A percentile compares a stretch with the other conserved stretches of the same genome.
phyloP scores from a whole-genome alignment of 371 early-diverging fungal genomes.

The Funneliformis caledonium region DNA sequence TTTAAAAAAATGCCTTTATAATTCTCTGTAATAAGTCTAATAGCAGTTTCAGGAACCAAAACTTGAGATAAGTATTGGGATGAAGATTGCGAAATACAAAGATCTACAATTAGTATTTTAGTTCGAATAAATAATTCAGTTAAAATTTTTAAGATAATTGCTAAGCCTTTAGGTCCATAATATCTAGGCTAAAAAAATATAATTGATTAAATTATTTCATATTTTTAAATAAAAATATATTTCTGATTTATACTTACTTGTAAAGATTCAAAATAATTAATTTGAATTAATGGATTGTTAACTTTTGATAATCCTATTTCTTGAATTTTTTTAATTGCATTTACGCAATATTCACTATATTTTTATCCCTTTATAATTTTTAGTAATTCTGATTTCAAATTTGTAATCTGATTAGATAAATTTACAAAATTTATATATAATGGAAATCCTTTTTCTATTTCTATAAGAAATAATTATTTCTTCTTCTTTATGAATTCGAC shows the following conservation, averaged over 20 bases:
- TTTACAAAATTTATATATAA: not conserved
- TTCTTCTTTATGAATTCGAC: not conserved
- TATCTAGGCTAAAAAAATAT: not conserved
- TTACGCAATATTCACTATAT: slow-evolving; percentile 1
- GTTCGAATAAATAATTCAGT: not conserved
- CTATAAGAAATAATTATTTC: not conserved
- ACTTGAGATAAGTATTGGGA: not conserved
- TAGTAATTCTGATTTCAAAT: not conserved
- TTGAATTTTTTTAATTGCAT: slow-evolving; percentile 9
- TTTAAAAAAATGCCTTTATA: not conserved
- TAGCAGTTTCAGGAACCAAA: not conserved
- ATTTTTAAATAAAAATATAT: too few relatives aligned
- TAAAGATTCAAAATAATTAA: too few relatives aligned
- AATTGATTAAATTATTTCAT: not conserved
- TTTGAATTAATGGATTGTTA: not conserved
- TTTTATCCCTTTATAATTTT: not conserved
- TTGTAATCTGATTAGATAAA: not conserved
- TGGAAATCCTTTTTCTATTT: not conserved
- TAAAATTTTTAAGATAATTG: not conserved
- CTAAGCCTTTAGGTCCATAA: not conserved
- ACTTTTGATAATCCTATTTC: not conserved
- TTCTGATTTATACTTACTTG: too few relatives aligned
- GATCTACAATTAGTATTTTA: not conserved
- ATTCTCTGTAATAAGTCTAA: not conserved
- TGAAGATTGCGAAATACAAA: not conserved